Base-by-base conservation (phyloP, 495 filamentous ascomycete species). In the Aspergillus sclerotiicarbonarius region DNA sequence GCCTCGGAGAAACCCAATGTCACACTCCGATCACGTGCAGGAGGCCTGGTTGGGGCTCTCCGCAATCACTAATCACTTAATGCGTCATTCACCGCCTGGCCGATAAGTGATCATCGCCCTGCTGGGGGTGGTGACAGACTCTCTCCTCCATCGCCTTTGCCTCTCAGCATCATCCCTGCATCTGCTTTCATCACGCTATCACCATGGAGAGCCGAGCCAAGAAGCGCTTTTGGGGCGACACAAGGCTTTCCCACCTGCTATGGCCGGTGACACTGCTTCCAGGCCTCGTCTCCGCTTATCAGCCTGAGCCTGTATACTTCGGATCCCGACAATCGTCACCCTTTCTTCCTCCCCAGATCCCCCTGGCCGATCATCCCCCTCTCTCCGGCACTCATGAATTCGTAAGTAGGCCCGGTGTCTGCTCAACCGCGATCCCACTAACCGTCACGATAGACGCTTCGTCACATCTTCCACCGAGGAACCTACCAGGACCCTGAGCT, bases 381-480 rank as follows among this genome's bases (percentile, higher is more conserved):
- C 25, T 62, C 32, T 59, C 61, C 16, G 67, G 66, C 25, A 60
- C 32, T 12, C 69, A 73, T 63, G 68, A 76, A 59, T 74, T 74
- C 68, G 77, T 76, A 68, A 66, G 73, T 62, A 10, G 57, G 15
- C 6, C 39, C 8, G 12, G 20, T 32, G 21, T 7, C 6, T 41
- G 8, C 29, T 30, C 20, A 13, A 44, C 4, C 15, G 7, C 7
- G n/a, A n/a, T 32, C 29, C 0, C 50, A 31, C 1, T 20, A 12
- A 39, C 25, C 25, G 18, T 32, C 61, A 54, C 60, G 70, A n/a
- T 71, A 94, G 87, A 88, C 83, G 7, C 80, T 98, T 58, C 87
- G 89, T 60, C 94, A 98, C 72, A 85, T 98, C 53, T 91, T 90
- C 73, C 91, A 94, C 65, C 93, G 96, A 68, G 94, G 91, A 6